Evolutionary conservation across 768 basidiomycete genomes (phyloP).

Genomic region (Gyrodon lividus): DNA sequence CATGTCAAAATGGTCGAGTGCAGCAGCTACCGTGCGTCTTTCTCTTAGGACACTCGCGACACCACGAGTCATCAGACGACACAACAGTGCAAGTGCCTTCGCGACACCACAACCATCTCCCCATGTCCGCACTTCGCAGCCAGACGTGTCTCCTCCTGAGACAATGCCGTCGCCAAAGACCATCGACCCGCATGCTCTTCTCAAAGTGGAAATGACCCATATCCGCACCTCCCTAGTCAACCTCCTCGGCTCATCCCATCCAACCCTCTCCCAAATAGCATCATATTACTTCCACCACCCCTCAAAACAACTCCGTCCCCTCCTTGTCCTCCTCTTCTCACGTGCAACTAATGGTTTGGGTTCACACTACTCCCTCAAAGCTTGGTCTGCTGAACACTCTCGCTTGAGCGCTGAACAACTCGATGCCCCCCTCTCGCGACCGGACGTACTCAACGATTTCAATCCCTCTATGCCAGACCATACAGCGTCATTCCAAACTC

Average conservation of each 20-base stretch:
- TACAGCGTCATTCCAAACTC: constrained; percentile 62
- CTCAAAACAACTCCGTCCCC: constrained; percentile 87
- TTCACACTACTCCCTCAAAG: constrained; percentile 55
- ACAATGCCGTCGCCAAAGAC: constrained; percentile 13
- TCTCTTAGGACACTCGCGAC: constrained; percentile 4
- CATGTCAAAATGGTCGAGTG: constrained; percentile 21
- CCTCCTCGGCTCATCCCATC: constrained; percentile 86
- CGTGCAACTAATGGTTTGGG: constrained; percentile 93
- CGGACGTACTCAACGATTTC: constrained; percentile 87
- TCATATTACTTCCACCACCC: constrained; percentile 89
- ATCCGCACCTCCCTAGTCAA: constrained; percentile 71
- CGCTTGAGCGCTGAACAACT: constrained; percentile 58
- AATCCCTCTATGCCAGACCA: constrained; percentile 85
- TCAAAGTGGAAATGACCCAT: constrained; percentile 69
- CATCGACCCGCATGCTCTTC: constrained; percentile 65
- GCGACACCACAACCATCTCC: constrained; percentile 27
- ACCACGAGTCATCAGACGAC: constrained; percentile 25
- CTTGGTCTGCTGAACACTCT: constrained; percentile 60
- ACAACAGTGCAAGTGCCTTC: constrained; percentile 41
- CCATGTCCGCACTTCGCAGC: constrained; percentile 15
- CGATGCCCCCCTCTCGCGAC: constrained; percentile 74
- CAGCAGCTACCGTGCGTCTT: constrained; percentile 17
- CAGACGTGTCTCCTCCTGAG: not conserved
- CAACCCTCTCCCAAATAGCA: constrained; percentile 82
- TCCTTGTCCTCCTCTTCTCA: constrained; percentile 85